A percentile compares a stretch with the other conserved stretches of the same genome.
Conservation (phyloP, 805 yeast species). For the Ogataea chonburiensis region DNA sequence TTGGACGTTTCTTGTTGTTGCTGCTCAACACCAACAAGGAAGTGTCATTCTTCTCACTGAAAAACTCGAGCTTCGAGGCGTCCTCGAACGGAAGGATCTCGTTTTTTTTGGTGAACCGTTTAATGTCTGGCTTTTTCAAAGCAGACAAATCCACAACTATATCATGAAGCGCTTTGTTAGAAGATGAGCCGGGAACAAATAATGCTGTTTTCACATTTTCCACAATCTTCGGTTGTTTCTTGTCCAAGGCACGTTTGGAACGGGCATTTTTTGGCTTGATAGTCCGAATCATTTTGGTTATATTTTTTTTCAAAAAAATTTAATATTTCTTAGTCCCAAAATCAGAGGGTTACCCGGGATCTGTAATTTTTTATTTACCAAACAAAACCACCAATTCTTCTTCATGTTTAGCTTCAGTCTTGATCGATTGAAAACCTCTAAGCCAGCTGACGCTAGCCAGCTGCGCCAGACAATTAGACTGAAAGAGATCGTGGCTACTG, state of each 20-base stretch:
- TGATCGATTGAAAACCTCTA: constrained; percentile 9
- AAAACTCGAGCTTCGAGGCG: constrained; percentile 77
- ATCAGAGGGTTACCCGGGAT: constrained; percentile 13
- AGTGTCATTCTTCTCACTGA: constrained; percentile 90
- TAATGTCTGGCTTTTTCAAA: constrained; percentile 85
- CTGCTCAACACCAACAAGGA: constrained; percentile 79
- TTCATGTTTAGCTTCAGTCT: constrained; percentile 11
- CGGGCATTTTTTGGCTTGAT: constrained; percentile 92
- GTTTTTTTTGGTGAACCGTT: constrained; percentile 85
- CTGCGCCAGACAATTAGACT: not conserved
- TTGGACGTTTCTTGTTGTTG: constrained; percentile 88
- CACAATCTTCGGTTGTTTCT: constrained; percentile 80
- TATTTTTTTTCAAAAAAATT: constrained; percentile 10
- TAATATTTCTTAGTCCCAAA: constrained; percentile 8
- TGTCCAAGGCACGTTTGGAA: constrained; percentile 89
- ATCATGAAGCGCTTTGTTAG: constrained; percentile 80
- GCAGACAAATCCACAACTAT: constrained; percentile 86
- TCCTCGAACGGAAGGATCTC: constrained; percentile 94
- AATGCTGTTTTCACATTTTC: constrained; percentile 90
- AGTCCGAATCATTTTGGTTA: constrained; percentile 39
- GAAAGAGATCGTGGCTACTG: constrained; percentile 57
- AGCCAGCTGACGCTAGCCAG: constrained; percentile 1
- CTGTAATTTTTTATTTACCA: constrained; percentile 10
- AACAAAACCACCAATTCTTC: constrained; percentile 4
- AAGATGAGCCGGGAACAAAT: constrained; percentile 85